Conservation (phyloP, 2,329 filamentous ascomycete genomes). For the Chalaropsis thielavioides region DNA sequence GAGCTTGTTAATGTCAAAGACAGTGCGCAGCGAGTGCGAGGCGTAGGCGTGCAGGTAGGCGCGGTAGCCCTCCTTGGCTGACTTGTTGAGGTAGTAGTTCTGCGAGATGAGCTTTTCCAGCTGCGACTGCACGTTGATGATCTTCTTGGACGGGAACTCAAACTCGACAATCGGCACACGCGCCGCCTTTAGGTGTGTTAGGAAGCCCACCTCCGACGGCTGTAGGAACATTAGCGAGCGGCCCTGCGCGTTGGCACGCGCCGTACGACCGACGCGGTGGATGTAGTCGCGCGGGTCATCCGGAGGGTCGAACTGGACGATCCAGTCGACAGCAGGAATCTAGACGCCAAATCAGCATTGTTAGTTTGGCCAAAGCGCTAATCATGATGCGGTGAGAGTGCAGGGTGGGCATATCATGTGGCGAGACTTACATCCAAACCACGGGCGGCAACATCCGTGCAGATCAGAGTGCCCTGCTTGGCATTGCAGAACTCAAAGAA, state of each 20-base stretch:
- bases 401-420: too few relatives aligned
- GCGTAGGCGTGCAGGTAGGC: slow-evolving; percentile 93
- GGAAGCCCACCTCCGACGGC: slow-evolving; percentile 81
- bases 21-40: slow-evolving; percentile 43
- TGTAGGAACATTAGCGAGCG: slow-evolving; percentile 86
- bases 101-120: slow-evolving; percentile 86
- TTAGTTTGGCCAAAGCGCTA: background rate
- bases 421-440: slow-evolving; percentile 58
- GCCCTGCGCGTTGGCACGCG: slow-evolving; percentile 67
- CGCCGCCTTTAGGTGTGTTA: slow-evolving; percentile 79
- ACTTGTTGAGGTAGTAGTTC: slow-evolving; percentile 96
- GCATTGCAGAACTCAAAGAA: slow-evolving; percentile 86
- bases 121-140: slow-evolving; percentile 78
- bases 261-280: slow-evolving; percentile 90
- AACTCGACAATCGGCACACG: slow-evolving; percentile 91
- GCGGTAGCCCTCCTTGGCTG: slow-evolving; percentile 61
- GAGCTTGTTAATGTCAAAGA: slow-evolving; percentile 70
- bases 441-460: slow-evolving; percentile 89
- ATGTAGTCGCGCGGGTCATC: slow-evolving; percentile 87
- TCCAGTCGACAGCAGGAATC: slow-evolving; percentile 92
- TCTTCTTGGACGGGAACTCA: slow-evolving; percentile 84
- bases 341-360: slow-evolving; percentile 22
- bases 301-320: slow-evolving; percentile 88
- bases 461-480: slow-evolving; percentile 74
- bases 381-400: background rate